Base-by-base conservation (phyloP, 305 asterid genomes). In the Ajuga reptans region DNA sequence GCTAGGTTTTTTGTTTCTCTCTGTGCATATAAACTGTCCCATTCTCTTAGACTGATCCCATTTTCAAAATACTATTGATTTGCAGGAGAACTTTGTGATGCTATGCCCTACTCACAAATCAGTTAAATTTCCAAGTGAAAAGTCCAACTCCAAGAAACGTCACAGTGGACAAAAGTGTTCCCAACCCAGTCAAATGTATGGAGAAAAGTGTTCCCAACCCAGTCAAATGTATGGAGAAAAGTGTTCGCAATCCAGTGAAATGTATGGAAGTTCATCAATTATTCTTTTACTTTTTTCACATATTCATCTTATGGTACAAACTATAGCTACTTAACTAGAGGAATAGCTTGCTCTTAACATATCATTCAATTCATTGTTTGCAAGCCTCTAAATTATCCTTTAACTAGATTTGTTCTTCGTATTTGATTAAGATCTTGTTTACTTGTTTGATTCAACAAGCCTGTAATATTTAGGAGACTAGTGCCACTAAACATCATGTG, bases 31-130 rank as follows among this genome's bases (percentile, higher is more conserved):
- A 56, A 68, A 77, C 45, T 33, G 4, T 4, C 46, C 21, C 14
- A 41, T 17, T 68, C 47, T 6, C 54, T 49, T 41, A 59, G 45
- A 1, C 62, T 68, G 51, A 53, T 14, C 66, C 31, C 34, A 50
- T 52, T 52, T 74, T 41, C 52, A 10, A 24, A 34, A 36, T 64
- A 1, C 15, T 24, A 31, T 14, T 58, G 53, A 68, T 77, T 60
- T 42, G 70, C 91, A 93, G 98, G 94, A 82, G 4, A 71, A 79
- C 72, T 90, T 75, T 77, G 17, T 87, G 50, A 80, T 93, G 94
- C 75, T 90, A 51, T 93, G 98, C 75, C 98, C 98, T 61, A 36
- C 14, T 71, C 98, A 93, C 83, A 81, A 63, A 37, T 80, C 90
- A 29, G 37, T 36, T 15, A 86, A 83, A 69, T 90, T 93, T 82